Conservation (phyloP, 208 protist species). For the Chromosphaera perkinsii region DNA sequence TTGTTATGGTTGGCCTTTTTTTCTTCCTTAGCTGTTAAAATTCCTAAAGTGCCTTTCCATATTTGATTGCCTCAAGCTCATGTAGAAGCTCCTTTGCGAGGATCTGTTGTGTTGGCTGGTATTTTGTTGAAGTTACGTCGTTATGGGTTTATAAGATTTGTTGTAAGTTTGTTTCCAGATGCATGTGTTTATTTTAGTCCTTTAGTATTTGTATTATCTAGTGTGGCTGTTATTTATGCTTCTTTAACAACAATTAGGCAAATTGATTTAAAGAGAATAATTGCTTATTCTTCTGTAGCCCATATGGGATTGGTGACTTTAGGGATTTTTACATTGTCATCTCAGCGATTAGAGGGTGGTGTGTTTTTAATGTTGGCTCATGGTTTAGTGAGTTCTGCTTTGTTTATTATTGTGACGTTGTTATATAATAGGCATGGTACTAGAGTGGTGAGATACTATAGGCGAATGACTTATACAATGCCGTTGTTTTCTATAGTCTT, state of each 20-base stretch:
- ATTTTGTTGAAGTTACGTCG: constrained; percentile 23
- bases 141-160: constrained; percentile 26
- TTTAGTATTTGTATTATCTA: constrained; percentile 22
- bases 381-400: no score
- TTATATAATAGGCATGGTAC: constrained; percentile 5
- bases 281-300: constrained; percentile 25
- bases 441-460: constrained; percentile 28
- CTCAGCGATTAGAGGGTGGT: no score
- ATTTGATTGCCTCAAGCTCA: constrained; percentile 27
- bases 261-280: constrained; percentile 26
- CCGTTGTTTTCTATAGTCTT: constrained; percentile 15
- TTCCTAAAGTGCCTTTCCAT: constrained; percentile 21
- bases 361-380: no score
- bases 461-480: constrained; percentile 11
- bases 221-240: constrained; percentile 21
- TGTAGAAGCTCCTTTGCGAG: constrained; percentile 16
- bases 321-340: no score
- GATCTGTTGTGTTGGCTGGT: constrained; percentile 24
- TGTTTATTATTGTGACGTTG: background rate
- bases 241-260: constrained; percentile 26
- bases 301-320: constrained; percentile 7
- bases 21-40: constrained; percentile 15
- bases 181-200: constrained; percentile 18
- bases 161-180: constrained; percentile 17
- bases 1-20: constrained; percentile 13